These are phyloP conservation scores for Psidium guajava DNA, from an alignment of 345 rosid genomes.

Conservation along the genomic window DNA sequence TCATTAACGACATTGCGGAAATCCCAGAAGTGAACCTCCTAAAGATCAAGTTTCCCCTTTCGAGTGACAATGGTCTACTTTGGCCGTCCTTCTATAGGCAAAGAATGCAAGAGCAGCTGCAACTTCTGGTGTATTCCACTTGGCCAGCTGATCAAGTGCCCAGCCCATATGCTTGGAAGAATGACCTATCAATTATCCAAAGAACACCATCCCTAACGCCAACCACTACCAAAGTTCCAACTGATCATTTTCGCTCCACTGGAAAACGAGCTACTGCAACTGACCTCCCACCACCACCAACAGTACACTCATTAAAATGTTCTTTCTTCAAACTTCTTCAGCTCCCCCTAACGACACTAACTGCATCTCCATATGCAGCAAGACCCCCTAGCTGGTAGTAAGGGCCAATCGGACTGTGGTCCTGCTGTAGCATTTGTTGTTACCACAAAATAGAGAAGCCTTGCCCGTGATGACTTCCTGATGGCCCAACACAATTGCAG, in stretches of 20 bases:
- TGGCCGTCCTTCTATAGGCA: slow-evolving; percentile 97
- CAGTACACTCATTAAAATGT: slow-evolving; percentile 76
- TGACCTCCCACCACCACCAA: slow-evolving; percentile 97
- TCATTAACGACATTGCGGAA: no score
- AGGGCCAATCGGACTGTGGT: no score
- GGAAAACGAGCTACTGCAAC: slow-evolving; percentile 99
- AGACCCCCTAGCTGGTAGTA: no score
- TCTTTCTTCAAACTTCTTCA: slow-evolving; percentile 60
- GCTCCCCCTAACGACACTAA: not conserved
- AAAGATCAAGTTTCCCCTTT: slow-evolving; percentile 41
- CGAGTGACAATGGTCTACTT: slow-evolving; percentile 86
- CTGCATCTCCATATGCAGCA: no score
- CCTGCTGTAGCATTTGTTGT: no score
- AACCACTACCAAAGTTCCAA: slow-evolving; percentile 86
- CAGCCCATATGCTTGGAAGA: slow-evolving; percentile 94
- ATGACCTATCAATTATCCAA: slow-evolving; percentile 95
- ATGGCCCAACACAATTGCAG: no score
- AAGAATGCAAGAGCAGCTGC: slow-evolving; percentile 97
- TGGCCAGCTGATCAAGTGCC: slow-evolving; percentile 95
- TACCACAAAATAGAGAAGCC: no score
- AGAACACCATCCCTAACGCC: slow-evolving; percentile 99
- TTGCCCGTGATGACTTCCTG: no score
- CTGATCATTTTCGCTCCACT: slow-evolving; percentile 82
- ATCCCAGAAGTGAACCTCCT: no score
- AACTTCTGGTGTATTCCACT: slow-evolving; percentile 96